Conservation (phyloP, 768 basidiomycete species). For the Floccularia luteovirens region DNA sequence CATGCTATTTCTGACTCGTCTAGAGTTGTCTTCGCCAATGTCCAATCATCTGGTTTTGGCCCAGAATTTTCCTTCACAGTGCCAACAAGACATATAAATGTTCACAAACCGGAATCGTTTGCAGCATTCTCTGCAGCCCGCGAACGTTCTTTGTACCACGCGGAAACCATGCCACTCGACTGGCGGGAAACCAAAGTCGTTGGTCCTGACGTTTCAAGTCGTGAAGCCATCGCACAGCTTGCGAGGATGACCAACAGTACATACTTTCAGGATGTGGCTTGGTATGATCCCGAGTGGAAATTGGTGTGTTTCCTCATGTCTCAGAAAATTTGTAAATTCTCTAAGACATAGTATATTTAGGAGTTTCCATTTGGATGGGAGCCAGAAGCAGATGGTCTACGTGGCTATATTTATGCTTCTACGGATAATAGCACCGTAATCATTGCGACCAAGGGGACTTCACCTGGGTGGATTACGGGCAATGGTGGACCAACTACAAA, state of each 20-base stretch:
- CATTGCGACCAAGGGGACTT: constrained; percentile 91
- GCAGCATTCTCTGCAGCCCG: constrained; percentile 29
- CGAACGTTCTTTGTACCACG: too few species aligned
- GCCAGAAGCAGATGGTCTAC: constrained; percentile 80
- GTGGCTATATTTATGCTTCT: constrained; percentile 88
- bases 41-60: constrained; percentile 18
- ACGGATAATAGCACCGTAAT: constrained; percentile 81
- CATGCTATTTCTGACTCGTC: constrained; percentile 46
- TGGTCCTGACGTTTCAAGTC: constrained; percentile 67
- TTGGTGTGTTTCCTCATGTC: too few species aligned
- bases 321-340: too few species aligned
- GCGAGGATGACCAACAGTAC: constrained; percentile 91
- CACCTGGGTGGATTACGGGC: constrained; percentile 57
- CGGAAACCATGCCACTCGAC: constrained; percentile 27
- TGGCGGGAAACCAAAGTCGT: constrained; percentile 64
- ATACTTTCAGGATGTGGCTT: constrained; percentile 52
- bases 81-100: constrained; percentile 25
- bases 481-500: constrained; percentile 75
- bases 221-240: constrained; percentile 64
- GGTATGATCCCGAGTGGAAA: constrained; percentile 75
- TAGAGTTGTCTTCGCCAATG: constrained; percentile 51
- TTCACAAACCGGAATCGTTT: constrained; percentile 40
- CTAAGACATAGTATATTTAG: constrained; percentile 46
- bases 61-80: constrained; percentile 24
- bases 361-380: constrained; percentile 84